These are phyloP conservation scores for Plenodomus tracheiphilus DNA, from an alignment of 2,329 filamentous ascomycete genomes.

Conservation along the genomic window DNA sequence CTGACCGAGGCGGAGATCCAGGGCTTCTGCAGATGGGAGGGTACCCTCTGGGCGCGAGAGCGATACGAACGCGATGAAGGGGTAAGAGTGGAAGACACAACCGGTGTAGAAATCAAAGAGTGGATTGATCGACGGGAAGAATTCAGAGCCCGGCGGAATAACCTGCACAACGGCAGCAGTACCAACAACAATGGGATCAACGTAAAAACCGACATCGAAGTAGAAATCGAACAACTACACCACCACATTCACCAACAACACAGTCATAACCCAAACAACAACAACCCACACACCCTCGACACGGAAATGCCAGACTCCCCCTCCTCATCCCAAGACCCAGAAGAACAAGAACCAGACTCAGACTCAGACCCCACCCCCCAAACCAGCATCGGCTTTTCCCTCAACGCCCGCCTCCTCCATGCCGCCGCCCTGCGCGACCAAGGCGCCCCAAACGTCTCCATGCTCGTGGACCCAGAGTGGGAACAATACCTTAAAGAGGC, in stretches of 20 bases:
- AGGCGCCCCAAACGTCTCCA: conserved; percentile 57
- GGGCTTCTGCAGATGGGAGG: conserved; percentile 77
- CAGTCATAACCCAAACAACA: neutral
- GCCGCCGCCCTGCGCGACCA: conserved; percentile 66
- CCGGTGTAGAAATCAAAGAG: conserved; percentile 66
- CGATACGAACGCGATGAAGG: conserved; percentile 77
- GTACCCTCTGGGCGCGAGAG: conserved; percentile 80
- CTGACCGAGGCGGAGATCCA: conserved; percentile 73
- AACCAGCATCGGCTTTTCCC: conserved; percentile 62
- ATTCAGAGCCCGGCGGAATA: conserved; percentile 1
- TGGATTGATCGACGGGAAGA: conserved; percentile 55
- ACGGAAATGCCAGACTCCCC: conserved; percentile 12
- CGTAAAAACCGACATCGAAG: conserved; percentile 49
- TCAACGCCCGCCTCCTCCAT: conserved; percentile 66
- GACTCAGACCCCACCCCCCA: conserved; percentile 9
- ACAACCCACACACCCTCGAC: neutral
- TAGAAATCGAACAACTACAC: conserved; percentile 42
- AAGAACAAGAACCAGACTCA: too few relatives aligned
- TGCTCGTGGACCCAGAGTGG: conserved; percentile 75
- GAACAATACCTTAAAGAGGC: conserved; percentile 75
- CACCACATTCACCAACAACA: neutral
- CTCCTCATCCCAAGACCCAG: neutral
- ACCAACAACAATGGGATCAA: conserved; percentile 34
- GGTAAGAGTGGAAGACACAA: conserved; percentile 70
- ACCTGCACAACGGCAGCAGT: neutral